A percentile compares a stretch with the other conserved stretches of the same genome.
Evolutionary conservation across 176 grass and related monocot genomes (phyloP).

Genomic region (Oryza australiensis): DNA sequence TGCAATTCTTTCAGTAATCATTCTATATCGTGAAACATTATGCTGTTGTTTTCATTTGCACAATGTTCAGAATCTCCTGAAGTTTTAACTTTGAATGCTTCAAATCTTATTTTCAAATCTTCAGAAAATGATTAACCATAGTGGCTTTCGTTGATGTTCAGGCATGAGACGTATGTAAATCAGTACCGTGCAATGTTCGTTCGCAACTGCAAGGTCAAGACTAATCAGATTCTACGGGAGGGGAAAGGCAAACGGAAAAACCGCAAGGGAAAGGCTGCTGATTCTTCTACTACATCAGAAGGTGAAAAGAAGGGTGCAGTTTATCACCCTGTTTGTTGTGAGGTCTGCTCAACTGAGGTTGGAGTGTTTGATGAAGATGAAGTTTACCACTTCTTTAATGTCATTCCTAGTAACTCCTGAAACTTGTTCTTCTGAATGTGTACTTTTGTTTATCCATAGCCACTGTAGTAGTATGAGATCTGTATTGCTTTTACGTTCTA

Average conservation of each 20-base stretch:
- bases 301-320: constrained; percentile 30
- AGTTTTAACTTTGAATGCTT: not conserved
- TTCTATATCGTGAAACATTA: not conserved
- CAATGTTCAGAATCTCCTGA: not conserved
- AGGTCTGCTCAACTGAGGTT: constrained; percentile 87
- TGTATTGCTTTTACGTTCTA: not conserved
- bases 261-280: constrained; percentile 37
- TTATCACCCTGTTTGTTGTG: constrained; percentile 76
- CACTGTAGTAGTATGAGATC: not conserved
- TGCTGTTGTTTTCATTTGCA: not conserved
- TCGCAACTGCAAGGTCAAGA: constrained; percentile 76
- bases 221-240: constrained; percentile 73
- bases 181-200: constrained; percentile 96
- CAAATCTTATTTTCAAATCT: not conserved
- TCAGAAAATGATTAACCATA: not conserved
- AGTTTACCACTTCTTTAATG: constrained; percentile 96
- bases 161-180: constrained; percentile 88
- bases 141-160: constrained; percentile 31
- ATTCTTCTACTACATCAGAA: constrained; percentile 36
- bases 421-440: not conserved
- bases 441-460: not conserved
- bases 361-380: constrained; percentile 86
- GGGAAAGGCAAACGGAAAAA: constrained; percentile 55
- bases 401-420: constrained; percentile 85
- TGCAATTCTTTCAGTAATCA: not conserved